Conservation (phyloP, 2,329 filamentous ascomycete genomes). For the Botrytis porri region DNA sequence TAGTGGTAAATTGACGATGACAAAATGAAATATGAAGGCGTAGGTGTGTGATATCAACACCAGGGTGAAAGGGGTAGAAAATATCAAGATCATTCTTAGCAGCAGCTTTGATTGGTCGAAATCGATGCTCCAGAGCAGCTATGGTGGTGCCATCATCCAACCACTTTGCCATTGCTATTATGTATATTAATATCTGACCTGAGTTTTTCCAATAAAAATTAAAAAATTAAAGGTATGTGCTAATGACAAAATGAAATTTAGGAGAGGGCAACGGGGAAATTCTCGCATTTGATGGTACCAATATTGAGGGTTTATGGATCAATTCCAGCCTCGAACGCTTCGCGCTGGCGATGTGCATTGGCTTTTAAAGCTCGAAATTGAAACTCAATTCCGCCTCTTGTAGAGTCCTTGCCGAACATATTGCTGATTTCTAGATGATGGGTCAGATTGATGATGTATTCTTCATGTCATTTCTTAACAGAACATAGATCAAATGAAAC, state of each 20-base stretch:
- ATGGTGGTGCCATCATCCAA: slow-evolving; percentile 31
- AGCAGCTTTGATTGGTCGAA: slow-evolving; percentile 34
- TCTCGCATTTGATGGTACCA: slow-evolving; percentile 22
- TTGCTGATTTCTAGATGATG: slow-evolving; percentile 7
- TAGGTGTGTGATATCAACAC: background rate
- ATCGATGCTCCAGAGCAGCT: slow-evolving; percentile 33
- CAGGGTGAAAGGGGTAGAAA: background rate
- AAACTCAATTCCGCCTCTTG: slow-evolving; percentile 55
- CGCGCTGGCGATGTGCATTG: slow-evolving; percentile 49
- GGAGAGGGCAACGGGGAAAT: background rate
- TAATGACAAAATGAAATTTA: slow-evolving; percentile 1
- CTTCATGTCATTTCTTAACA: background rate
- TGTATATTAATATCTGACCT: slow-evolving; percentile 24
- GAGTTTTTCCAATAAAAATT: background rate
- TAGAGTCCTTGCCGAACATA: slow-evolving; percentile 54
- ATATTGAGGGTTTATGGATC: slow-evolving; percentile 41
- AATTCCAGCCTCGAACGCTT: slow-evolving; percentile 45
- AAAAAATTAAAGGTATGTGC: slow-evolving; percentile 18
- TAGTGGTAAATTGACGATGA: slow-evolving; percentile 17
- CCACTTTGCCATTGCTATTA: slow-evolving; percentile 28
- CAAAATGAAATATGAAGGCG: slow-evolving; percentile 20
- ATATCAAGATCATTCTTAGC: slow-evolving; percentile 22
- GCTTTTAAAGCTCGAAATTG: slow-evolving; percentile 57
- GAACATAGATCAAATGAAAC: background rate
- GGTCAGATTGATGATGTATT: background rate